Conservation (phyloP, 2,329 filamentous ascomycete genomes). For the Trichoderma endophyticum region DNA sequence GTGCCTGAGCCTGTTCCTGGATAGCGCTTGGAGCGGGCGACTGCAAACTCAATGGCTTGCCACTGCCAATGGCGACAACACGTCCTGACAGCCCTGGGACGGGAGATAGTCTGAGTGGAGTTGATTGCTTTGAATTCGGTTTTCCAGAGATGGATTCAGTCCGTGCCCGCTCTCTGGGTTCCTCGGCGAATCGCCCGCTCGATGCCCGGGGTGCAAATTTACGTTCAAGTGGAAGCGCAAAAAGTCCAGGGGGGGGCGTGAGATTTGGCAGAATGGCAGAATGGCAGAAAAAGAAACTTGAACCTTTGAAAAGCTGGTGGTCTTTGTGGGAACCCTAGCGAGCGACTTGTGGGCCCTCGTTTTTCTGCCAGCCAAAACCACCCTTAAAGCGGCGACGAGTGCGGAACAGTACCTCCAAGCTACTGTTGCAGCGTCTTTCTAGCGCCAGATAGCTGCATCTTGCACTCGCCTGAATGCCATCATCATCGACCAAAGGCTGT, state of each 20-base stretch:
- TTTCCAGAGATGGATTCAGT: not conserved
- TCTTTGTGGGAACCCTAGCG: not conserved
- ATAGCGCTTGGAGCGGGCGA: conserved; percentile 3
- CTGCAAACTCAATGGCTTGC: not conserved
- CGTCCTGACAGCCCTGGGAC: not conserved
- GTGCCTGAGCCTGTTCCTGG: not conserved
- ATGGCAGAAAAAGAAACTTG: conserved; percentile 4
- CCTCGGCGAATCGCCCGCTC: conserved; percentile 3
- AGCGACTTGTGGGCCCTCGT: not conserved
- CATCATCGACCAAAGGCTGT: not conserved
- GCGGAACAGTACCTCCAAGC: not conserved
- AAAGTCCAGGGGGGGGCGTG: not conserved
- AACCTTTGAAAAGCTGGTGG: not conserved
- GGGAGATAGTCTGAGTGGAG: not conserved
- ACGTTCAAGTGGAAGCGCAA: not conserved
- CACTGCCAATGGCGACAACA: not conserved
- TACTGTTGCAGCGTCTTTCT: not conserved
- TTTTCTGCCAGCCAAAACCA: not conserved
- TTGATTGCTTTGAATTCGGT: not conserved
- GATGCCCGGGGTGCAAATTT: not conserved
- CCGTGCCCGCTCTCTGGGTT: not conserved
- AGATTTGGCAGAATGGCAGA: not conserved
- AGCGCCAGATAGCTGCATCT: conserved; percentile 9
- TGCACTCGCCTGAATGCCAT: conserved; percentile 4
- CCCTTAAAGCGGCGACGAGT: conserved; percentile 12